These are phyloP conservation scores for Grifola frondosa DNA, from an alignment of 1,284 basidiomycete genomes.

Conservation along the genomic window DNA sequence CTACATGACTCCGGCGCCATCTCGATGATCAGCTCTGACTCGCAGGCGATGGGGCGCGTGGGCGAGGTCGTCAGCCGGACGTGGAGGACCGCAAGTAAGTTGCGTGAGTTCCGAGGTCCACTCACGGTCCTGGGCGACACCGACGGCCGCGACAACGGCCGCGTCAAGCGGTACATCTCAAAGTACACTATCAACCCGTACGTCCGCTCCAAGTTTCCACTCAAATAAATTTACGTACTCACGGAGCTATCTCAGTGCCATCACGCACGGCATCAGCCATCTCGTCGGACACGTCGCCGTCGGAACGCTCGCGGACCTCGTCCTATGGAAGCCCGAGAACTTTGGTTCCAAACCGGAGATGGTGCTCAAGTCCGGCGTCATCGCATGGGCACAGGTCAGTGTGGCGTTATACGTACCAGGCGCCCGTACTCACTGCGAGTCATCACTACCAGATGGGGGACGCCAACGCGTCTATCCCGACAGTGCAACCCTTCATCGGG, in stretches of 20 bases:
- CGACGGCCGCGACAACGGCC: slow-evolving; percentile 78
- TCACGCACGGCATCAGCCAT: slow-evolving; percentile 91
- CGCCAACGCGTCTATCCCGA: slow-evolving; percentile 91
- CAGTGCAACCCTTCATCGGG: slow-evolving; percentile 85
- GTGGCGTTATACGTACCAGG: background rate
- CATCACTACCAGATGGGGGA: slow-evolving; percentile 74
- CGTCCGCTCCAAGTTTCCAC: background rate
- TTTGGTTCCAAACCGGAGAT: slow-evolving; percentile 93
- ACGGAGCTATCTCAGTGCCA: slow-evolving; percentile 58
- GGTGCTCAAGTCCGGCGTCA: slow-evolving; percentile 93
- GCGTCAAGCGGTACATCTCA: slow-evolving; percentile 96
- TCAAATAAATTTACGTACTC: background rate
- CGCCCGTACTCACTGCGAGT: slow-evolving; percentile 3
- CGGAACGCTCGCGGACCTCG: slow-evolving; percentile 89
- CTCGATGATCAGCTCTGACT: slow-evolving; percentile 94
- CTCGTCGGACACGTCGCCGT: slow-evolving; percentile 83
- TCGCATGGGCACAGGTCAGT: slow-evolving; percentile 83
- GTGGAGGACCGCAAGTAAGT: slow-evolving; percentile 97
- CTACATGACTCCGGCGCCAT: slow-evolving; percentile 95
- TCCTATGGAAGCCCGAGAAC: slow-evolving; percentile 90
- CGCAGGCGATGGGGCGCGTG: slow-evolving; percentile 97
- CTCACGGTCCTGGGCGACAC: slow-evolving; percentile 60
- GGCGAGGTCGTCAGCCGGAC: slow-evolving; percentile 93
- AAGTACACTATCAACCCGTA: slow-evolving; percentile 99
- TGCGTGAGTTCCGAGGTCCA: slow-evolving; percentile 81